A percentile compares a stretch with the other conserved stretches of the same genome.
Evolutionary conservation across 1,139 yeast species (phyloP).

Genomic region (Saccharomycopsis phalli): DNA sequence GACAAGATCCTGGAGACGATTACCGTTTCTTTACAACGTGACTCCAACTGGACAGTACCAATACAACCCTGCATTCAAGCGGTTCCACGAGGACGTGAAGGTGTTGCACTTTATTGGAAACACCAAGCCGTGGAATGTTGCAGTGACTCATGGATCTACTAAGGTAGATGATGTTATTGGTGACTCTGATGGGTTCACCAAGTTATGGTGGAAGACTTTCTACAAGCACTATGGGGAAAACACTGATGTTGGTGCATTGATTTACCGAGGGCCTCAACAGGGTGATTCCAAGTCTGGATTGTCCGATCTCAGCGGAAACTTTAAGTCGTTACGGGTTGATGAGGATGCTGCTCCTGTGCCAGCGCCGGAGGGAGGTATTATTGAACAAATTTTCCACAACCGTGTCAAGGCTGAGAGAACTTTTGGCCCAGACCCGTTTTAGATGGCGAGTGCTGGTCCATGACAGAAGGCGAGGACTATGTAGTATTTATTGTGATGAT

Average conservation of each 20-base stretch:
- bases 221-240: conserved; percentile 12
- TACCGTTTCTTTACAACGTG: conserved; percentile 80
- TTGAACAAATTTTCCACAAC: conserved; percentile 13
- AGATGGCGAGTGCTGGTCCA: too few relatives aligned
- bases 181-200: conserved; percentile 5
- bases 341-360: not conserved
- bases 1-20: conserved; percentile 44
- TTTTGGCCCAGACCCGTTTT: conserved; percentile 14
- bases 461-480: too few relatives aligned
- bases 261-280: conserved; percentile 1
- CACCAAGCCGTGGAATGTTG: conserved; percentile 65
- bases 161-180: conserved; percentile 3
- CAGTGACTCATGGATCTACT: conserved; percentile 13
- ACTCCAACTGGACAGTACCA: conserved; percentile 80
- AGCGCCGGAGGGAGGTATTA: conserved; percentile 6
- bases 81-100: conserved; percentile 47
- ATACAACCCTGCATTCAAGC: conserved; percentile 68
- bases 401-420: conserved; percentile 11
- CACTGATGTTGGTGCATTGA: conserved; percentile 6
- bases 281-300: conserved; percentile 4
- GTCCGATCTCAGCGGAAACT: conserved; percentile 13
- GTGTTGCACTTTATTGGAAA: conserved; percentile 78
- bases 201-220: conserved; percentile 18
- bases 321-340: conserved; percentile 4
- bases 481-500: too few relatives aligned